Evolutionary conservation across 495 filamentous ascomycete genomes (phyloP).

Genomic region (Trichoderma asperelloides): DNA sequence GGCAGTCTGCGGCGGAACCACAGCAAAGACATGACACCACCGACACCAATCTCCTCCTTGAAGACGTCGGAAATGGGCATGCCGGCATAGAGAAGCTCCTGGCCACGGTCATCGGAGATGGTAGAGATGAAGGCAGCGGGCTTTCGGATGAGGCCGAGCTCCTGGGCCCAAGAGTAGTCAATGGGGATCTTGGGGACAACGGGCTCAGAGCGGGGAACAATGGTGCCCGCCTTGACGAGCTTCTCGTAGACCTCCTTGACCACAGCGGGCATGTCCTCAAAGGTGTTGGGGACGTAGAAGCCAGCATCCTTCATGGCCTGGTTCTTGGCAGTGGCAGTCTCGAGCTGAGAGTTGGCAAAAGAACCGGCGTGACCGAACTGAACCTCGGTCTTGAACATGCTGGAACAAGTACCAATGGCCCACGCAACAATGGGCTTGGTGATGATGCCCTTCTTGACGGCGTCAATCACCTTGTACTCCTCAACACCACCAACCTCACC

Average conservation of each 20-base stretch:
- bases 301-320: conserved; percentile 90
- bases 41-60: conserved; percentile 96
- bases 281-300: conserved; percentile 85
- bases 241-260: conserved; percentile 75
- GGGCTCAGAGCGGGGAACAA: conserved; percentile 81
- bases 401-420: conserved; percentile 98
- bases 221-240: conserved; percentile 71
- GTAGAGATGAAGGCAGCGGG: conserved; percentile 99
- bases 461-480: conserved; percentile 98
- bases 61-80: conserved; percentile 99
- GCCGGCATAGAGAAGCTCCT: conserved; percentile 96
- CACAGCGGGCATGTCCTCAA: conserved; percentile 81
- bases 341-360: conserved; percentile 97
- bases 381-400: conserved; percentile 99
- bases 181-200: conserved; percentile 97
- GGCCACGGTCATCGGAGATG: conserved; percentile 98
- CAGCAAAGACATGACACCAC: conserved; percentile 97
- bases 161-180: conserved; percentile 99
- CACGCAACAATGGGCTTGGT: conserved; percentile 98
- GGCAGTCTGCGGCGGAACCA: conserved; percentile 99
- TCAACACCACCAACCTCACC: conserved; percentile 99
- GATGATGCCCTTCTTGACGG: conserved; percentile 85
- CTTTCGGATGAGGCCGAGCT: conserved; percentile 98
- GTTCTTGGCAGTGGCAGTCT: conserved; percentile 96
- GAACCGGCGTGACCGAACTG: conserved; percentile 99